Conservation (phyloP, 2,329 filamentous ascomycete species). For the Claviceps africana region DNA sequence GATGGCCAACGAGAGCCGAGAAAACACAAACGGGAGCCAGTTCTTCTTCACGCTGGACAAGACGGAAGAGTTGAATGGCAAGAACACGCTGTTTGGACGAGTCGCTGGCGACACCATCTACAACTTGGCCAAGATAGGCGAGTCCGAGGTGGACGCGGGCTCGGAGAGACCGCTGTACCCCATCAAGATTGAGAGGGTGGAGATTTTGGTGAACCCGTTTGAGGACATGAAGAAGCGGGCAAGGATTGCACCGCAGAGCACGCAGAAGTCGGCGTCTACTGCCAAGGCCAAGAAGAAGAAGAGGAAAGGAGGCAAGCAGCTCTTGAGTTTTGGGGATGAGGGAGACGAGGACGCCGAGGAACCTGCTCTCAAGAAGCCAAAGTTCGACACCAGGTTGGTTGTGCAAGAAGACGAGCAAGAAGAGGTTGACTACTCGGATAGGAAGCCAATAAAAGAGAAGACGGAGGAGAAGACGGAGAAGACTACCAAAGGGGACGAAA, state of each 20-base stretch:
- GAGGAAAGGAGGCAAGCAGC: slow-evolving; percentile 59
- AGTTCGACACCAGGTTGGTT: slow-evolving; percentile 65
- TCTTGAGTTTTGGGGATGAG: slow-evolving; percentile 65
- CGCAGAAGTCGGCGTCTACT: slow-evolving; percentile 22
- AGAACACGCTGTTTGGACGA: slow-evolving; percentile 87
- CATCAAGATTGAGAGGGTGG: slow-evolving; percentile 58
- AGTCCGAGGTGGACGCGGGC: slow-evolving; percentile 65
- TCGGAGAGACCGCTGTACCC: slow-evolving; percentile 78
- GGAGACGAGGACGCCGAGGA: slow-evolving; percentile 38
- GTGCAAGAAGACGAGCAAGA: slow-evolving; percentile 31
- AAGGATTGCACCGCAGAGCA: slow-evolving; percentile 36
- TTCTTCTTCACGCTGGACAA: slow-evolving; percentile 92
- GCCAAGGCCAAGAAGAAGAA: slow-evolving; percentile 52
- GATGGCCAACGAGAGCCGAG: slow-evolving; percentile 81
- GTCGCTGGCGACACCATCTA: slow-evolving; percentile 92
- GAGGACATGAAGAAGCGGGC: slow-evolving; percentile 63
- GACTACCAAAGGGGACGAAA: slow-evolving; percentile 18
- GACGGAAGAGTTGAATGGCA: slow-evolving; percentile 70
- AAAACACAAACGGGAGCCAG: slow-evolving; percentile 80
- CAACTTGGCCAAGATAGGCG: slow-evolving; percentile 86
- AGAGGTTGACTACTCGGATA: slow-evolving; percentile 12
- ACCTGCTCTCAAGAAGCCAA: slow-evolving; percentile 57
- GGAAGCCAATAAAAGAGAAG: slow-evolving; percentile 10
- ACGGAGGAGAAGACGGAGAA: slow-evolving; percentile 7
- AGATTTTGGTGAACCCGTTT: slow-evolving; percentile 72